These are phyloP conservation scores for Plasmodium sp. DNA, from an alignment of 169 alveolate species.

Conservation along the genomic window DNA sequence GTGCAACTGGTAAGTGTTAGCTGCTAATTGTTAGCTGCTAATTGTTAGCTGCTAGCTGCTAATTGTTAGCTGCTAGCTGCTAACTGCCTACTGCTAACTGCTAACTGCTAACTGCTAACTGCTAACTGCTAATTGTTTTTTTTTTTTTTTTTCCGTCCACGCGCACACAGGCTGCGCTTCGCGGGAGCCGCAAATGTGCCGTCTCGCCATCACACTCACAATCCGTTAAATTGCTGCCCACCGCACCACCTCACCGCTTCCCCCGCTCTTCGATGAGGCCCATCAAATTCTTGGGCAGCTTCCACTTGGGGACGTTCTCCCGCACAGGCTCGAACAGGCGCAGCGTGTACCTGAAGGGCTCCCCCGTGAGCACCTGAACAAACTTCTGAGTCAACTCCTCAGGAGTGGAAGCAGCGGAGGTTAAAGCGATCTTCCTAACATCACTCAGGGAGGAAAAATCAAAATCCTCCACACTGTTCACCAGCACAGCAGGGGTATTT, in stretches of 20 bases:
- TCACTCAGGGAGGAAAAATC: constrained; percentile 77
- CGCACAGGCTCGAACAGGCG: constrained; percentile 77
- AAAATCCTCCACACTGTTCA: constrained; percentile 78
- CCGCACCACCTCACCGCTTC: neutral
- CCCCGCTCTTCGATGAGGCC: constrained; percentile 77
- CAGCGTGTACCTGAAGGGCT: constrained; percentile 75
- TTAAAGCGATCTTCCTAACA: constrained; percentile 78
- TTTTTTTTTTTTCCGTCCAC: neutral
- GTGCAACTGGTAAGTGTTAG: neutral
- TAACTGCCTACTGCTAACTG: no score
- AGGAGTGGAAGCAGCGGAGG: constrained; percentile 90
- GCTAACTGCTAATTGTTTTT: no score
- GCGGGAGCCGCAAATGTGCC: neutral
- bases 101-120: no score
- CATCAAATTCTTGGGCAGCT: constrained; percentile 84
- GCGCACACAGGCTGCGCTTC: neutral
- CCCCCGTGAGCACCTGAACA: constrained; percentile 64
- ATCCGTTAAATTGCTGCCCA: neutral
- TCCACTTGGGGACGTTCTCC: constrained; percentile 88
- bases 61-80: no score
- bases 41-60: no score
- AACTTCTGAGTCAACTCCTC: constrained; percentile 83
- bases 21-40: no score
- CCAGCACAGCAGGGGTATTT: constrained; percentile 76
- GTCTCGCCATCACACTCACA: neutral